Percentiles rank a stretch among this genome's conserved stretches.
Conservation (phyloP, 768 basidiomycete genomes). For the Antrodiella citrinella region DNA sequence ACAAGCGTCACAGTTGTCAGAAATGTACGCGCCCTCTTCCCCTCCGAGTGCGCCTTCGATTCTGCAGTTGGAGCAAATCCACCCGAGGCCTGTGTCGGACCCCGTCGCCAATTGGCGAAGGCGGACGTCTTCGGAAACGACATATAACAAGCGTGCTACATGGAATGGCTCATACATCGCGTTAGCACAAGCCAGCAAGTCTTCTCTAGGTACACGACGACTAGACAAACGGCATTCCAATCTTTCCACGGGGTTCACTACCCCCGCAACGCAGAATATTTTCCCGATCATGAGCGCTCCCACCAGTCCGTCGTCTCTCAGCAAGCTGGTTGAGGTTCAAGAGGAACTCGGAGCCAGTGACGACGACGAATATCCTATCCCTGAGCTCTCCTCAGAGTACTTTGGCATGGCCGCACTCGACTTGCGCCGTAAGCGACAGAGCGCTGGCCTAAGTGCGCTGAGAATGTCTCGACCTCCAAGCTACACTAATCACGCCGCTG, state of each 20-base stretch:
- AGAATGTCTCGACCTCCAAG: constrained; percentile 25
- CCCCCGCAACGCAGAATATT: constrained; percentile 8
- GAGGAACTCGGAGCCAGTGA: constrained; percentile 26
- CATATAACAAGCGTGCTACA: constrained; percentile 49
- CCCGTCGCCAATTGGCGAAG: constrained; percentile 11
- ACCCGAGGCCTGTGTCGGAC: constrained; percentile 38
- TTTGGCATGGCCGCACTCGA: constrained; percentile 61
- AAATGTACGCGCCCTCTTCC: constrained; percentile 85
- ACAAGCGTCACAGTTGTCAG: constrained; percentile 69
- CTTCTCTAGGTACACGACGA: constrained; percentile 31
- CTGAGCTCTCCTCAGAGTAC: constrained; percentile 11
- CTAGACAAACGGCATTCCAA: constrained; percentile 50
- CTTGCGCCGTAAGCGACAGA: constrained; percentile 45
- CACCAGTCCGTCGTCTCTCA: constrained; percentile 21
- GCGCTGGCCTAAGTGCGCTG: constrained; percentile 43
- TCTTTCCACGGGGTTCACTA: constrained; percentile 38
- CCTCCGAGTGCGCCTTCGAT: constrained; percentile 29
- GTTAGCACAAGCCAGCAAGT: constrained; percentile 39
- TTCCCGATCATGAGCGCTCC: constrained; percentile 34
- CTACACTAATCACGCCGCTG: constrained; percentile 10
- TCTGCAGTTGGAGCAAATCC: constrained; percentile 18
- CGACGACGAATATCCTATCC: constrained; percentile 8
- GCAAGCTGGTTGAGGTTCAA: constrained; percentile 27
- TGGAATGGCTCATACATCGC: constrained; percentile 67
- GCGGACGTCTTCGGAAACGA: constrained; percentile 20